Evolutionary conservation across 176 grass and related monocot species (phyloP).

Genomic region (Dendrocalamus sinicus): DNA sequence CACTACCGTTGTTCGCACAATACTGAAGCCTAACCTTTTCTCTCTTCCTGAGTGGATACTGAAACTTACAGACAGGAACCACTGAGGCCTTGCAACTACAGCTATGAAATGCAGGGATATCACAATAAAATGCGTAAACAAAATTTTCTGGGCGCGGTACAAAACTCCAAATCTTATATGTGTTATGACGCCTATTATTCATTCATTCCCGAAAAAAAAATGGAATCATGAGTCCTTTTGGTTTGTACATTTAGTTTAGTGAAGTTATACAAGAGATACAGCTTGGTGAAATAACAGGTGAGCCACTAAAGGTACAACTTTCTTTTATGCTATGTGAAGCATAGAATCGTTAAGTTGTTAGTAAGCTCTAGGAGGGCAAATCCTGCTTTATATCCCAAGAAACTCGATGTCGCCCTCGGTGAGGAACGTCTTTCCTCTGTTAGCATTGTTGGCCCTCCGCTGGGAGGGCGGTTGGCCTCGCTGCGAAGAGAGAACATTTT

Average conservation of each 20-base stretch:
- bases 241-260: conserved; percentile 37
- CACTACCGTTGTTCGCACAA: background rate
- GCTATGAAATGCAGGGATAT: background rate
- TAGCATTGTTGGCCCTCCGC: conserved; percentile 52
- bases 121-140: background rate
- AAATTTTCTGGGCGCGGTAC: background rate
- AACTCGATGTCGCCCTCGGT: conserved; percentile 66
- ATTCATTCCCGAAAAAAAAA: conserved; percentile 50
- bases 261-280: conserved; percentile 27
- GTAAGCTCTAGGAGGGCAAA: conserved; percentile 41
- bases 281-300: conserved; percentile 7
- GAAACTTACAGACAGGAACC: background rate
- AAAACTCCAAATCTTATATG: background rate
- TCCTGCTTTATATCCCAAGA: conserved; percentile 47
- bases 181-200: conserved; percentile 26
- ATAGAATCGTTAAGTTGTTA: conserved; percentile 49
- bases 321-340: conserved; percentile 34
- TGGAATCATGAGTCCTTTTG: conserved; percentile 7
- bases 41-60: background rate
- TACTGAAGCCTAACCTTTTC: background rate
- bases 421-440: conserved; percentile 75
- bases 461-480: conserved; percentile 54
- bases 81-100: background rate
- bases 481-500: conserved; percentile 47
- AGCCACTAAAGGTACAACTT: conserved; percentile 43